Percentiles rank a stretch among this genome's conserved stretches.
Evolutionary conservation across 352 stramenopile genomes (phyloP).

Genomic region (Phytophthora kernoviae): DNA sequence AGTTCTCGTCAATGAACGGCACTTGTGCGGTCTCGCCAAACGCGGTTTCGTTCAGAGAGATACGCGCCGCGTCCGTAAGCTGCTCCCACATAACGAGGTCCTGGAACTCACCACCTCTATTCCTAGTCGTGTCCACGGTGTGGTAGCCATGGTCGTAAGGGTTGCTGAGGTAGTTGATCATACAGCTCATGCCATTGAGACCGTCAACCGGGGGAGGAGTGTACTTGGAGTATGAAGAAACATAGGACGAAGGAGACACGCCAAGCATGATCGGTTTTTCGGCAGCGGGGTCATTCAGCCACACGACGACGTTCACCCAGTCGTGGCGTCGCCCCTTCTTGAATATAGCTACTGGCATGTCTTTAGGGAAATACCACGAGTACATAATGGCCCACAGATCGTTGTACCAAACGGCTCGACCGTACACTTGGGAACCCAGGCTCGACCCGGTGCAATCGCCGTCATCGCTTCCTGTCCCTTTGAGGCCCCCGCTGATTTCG

Average conservation of each 20-base stretch:
- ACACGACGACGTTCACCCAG: constrained; percentile 39
- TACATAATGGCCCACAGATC: constrained; percentile 28
- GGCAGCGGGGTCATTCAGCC: constrained; percentile 26
- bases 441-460: constrained; percentile 2
- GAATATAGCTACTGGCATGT: constrained; percentile 23
- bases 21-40: constrained; percentile 24
- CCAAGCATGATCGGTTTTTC: constrained; percentile 14
- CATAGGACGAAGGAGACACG: constrained; percentile 11
- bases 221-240: constrained; percentile 20
- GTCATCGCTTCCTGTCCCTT: not conserved
- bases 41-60: constrained; percentile 11
- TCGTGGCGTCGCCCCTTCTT: constrained; percentile 32
- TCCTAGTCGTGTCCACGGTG: constrained; percentile 12
- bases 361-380: constrained; percentile 53
- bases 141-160: constrained; percentile 1
- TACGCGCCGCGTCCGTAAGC: constrained; percentile 8
- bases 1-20: constrained; percentile 25
- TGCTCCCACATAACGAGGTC: constrained; percentile 18
- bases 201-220: constrained; percentile 7
- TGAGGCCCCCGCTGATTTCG: constrained; percentile 32
- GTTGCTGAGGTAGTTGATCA: constrained; percentile 17
- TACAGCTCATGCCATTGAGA: constrained; percentile 10
- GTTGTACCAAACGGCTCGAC: constrained; percentile 5
- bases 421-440: constrained; percentile 14
- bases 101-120: constrained; percentile 9